phyloP scores from a whole-genome alignment of 768 basidiomycete genomes.

The Tremella mesenterica region DNA sequence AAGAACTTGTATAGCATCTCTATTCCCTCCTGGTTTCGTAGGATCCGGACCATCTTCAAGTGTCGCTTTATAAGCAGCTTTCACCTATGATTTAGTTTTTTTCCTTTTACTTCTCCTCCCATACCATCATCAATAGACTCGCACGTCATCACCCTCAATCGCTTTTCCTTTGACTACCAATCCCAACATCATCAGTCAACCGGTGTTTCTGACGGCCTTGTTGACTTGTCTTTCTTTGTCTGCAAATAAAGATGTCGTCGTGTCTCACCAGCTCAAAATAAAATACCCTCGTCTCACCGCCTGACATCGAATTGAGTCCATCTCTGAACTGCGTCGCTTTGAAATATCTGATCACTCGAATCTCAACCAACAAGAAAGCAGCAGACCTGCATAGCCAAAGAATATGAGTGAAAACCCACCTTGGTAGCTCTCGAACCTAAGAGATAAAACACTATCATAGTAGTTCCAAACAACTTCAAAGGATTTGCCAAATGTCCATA shows the following conservation, averaged over 20 bases:
- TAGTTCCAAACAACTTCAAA: slow-evolving; percentile 34
- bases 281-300: background rate
- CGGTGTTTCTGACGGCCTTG: too few relatives aligned
- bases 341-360: too few relatives aligned
- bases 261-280: too few relatives aligned
- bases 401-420: slow-evolving; percentile 49
- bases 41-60: slow-evolving; percentile 59
- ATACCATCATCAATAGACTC: too few relatives aligned
- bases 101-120: too few relatives aligned
- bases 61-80: slow-evolving; percentile 59
- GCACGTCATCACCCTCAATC: too few relatives aligned
- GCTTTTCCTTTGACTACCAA: too few relatives aligned
- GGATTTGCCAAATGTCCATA: slow-evolving; percentile 55
- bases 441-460: slow-evolving; percentile 50
- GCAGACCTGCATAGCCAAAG: background rate
- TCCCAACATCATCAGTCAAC: too few relatives aligned
- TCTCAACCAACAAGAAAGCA: too few relatives aligned
- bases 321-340: too few relatives aligned
- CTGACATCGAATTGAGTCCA: background rate
- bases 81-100: slow-evolving; percentile 27
- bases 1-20: slow-evolving; percentile 64
- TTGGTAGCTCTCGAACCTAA: slow-evolving; percentile 76
- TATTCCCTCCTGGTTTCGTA: slow-evolving; percentile 57
- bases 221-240: background rate
- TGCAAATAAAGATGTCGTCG: background rate